phyloP scores from a whole-genome alignment of 441 rosid species.

The Pelargonium australe region DNA sequence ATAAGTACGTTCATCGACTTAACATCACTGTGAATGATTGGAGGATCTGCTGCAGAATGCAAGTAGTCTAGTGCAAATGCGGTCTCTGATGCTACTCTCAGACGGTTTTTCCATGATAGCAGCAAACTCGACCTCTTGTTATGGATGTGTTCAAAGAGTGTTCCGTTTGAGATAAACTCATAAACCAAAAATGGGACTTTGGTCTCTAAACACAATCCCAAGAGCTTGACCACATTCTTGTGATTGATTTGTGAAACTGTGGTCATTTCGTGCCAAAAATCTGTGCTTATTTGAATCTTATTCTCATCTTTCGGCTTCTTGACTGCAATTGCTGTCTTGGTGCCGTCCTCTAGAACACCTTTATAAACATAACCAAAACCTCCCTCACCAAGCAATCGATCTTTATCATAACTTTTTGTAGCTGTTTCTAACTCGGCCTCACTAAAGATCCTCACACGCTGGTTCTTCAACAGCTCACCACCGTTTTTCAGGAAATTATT shows the following conservation, averaged over 20 bases:
- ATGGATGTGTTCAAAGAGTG: conserved; percentile 23
- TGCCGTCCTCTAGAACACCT: not conserved
- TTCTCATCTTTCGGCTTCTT: not conserved
- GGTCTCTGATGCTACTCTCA: conserved; percentile 12
- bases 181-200: conserved; percentile 24
- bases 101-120: conserved; percentile 18
- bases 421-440: conserved; percentile 24
- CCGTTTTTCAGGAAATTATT: conserved; percentile 19
- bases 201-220: conserved; percentile 28
- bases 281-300: not conserved
- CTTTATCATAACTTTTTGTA: conserved; percentile 18
- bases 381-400: conserved; percentile 20
- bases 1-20: conserved; percentile 13
- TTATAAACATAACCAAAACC: conserved; percentile 20
- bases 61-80: conserved; percentile 17
- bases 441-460: conserved; percentile 22
- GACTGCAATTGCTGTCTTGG: not conserved
- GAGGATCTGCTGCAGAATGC: conserved; percentile 14
- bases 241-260: conserved; percentile 21
- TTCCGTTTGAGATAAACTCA: conserved; percentile 24
- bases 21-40: conserved; percentile 14
- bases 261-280: not conserved
- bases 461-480: conserved; percentile 19
- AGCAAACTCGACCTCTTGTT: not conserved
- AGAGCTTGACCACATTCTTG: conserved; percentile 23